Evolutionary conservation across 2,329 filamentous ascomycete genomes (phyloP).

Genomic region (Pseudogymnoascus sp.): DNA sequence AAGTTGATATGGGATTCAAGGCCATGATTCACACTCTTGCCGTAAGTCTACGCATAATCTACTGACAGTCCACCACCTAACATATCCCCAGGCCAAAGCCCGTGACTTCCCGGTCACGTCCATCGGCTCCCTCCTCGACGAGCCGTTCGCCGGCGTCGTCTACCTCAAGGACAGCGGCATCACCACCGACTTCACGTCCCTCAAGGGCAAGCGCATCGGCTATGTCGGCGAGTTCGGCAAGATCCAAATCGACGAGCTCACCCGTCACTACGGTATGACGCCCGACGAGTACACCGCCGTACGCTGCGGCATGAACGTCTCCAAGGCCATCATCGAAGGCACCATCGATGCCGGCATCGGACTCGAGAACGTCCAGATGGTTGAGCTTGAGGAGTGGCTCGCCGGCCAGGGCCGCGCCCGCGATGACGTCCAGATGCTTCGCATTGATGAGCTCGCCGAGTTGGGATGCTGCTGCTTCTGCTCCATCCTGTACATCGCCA

Average conservation of each 20-base stretch:
- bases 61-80: conserved; percentile 10
- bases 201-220: conserved; percentile 71
- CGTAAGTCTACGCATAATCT: conserved; percentile 34
- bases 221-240: conserved; percentile 77
- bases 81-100: conserved; percentile 56
- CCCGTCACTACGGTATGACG: conserved; percentile 69
- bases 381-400: conserved; percentile 74
- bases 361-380: conserved; percentile 78
- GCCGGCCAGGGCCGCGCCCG: conserved; percentile 53
- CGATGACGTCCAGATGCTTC: conserved; percentile 69
- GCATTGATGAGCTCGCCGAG: conserved; percentile 73
- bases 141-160: conserved; percentile 73
- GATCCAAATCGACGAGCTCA: conserved; percentile 78
- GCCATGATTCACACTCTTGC: conserved; percentile 79
- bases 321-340: conserved; percentile 66
- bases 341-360: conserved; percentile 70
- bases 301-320: conserved; percentile 76
- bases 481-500: conserved; percentile 68
- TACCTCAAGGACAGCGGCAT: conserved; percentile 71
- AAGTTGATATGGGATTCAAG: conserved; percentile 74
- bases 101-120: conserved; percentile 67
- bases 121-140: conserved; percentile 68
- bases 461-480: conserved; percentile 82
- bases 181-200: conserved; percentile 65
- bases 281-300: conserved; percentile 68